phyloP scores from a whole-genome alignment of 306 rosid genomes.

The Abrus precatorius region DNA sequence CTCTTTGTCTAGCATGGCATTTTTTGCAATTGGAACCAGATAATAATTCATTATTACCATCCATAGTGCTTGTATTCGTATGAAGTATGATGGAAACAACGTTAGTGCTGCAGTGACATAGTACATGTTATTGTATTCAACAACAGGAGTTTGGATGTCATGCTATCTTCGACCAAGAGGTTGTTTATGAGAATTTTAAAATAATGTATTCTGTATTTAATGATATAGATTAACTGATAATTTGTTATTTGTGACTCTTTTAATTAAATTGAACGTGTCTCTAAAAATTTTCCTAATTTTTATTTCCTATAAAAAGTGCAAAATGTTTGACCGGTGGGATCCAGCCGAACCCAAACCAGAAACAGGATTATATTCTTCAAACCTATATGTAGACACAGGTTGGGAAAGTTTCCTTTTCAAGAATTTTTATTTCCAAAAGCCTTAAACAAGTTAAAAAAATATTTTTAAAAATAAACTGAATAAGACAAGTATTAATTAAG shows the following conservation, averaged over 20 bases:
- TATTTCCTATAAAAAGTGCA: background rate
- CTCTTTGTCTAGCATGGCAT: slow-evolving; percentile 41
- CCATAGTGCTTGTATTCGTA: background rate
- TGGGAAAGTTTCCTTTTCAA: too few relatives aligned
- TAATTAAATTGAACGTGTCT: background rate
- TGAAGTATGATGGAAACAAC: slow-evolving; percentile 27
- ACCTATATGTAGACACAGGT: too few relatives aligned
- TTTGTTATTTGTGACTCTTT: background rate
- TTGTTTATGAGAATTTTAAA: slow-evolving; percentile 18
- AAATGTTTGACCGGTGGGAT: background rate
- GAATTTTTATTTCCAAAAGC: too few relatives aligned
- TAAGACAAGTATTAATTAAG: too few relatives aligned
- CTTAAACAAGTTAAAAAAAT: too few relatives aligned
- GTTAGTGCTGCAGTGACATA: background rate
- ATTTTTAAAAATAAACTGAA: too few relatives aligned
- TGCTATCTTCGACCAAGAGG: slow-evolving; percentile 8
- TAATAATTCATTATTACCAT: background rate
- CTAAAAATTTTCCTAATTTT: background rate
- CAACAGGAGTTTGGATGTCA: slow-evolving; percentile 6
- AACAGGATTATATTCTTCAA: too few relatives aligned
- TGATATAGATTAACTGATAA: background rate
- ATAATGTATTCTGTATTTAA: background rate
- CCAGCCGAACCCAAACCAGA: background rate
- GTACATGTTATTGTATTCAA: slow-evolving; percentile 3
- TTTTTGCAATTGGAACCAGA: slow-evolving; percentile 32